These are phyloP conservation scores for Oehlia diaphana DNA, from an alignment of 192 early-diverging fungal species.

Conservation along the genomic window DNA sequence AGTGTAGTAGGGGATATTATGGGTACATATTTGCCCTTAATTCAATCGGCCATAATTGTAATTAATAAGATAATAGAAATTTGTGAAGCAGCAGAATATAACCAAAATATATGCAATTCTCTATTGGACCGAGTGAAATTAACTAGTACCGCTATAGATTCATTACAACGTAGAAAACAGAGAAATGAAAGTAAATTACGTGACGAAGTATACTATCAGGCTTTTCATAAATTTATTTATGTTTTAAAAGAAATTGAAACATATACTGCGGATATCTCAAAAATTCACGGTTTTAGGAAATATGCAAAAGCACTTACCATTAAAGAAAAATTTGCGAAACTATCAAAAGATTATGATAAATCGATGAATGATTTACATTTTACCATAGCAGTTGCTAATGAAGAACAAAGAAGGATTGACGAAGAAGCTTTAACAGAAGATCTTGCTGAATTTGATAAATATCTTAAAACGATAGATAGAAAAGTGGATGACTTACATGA, in stretches of 20 bases:
- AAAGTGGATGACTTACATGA: no score
- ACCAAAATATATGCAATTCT: conserved; percentile 24
- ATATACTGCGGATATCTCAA: conserved; percentile 12
- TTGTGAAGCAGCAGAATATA: conserved; percentile 22
- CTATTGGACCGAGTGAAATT: not conserved
- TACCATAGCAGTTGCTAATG: not conserved
- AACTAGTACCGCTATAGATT: not conserved
- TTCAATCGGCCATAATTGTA: no score
- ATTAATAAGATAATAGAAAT: not conserved
- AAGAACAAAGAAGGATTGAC: not conserved
- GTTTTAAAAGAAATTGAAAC: conserved; percentile 17
- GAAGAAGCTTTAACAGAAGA: not conserved
- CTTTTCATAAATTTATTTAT: not conserved
- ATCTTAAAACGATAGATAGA: not conserved
- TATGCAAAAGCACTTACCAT: not conserved
- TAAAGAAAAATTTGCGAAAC: not conserved
- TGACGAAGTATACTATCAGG: not conserved
- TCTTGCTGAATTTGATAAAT: not conserved
- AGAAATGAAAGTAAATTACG: not conserved
- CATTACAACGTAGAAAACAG: not conserved
- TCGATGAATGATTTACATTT: not conserved
- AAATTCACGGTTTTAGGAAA: conserved; percentile 8
- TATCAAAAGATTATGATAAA: not conserved
- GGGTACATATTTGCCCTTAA: no score
- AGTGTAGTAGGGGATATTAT: no score